Evolutionary conservation across 2,329 filamentous ascomycete genomes (phyloP), one percentile per base, ranked within the genome.

Genomic region (Gnomoniopsis smithogilvyi): DNA sequence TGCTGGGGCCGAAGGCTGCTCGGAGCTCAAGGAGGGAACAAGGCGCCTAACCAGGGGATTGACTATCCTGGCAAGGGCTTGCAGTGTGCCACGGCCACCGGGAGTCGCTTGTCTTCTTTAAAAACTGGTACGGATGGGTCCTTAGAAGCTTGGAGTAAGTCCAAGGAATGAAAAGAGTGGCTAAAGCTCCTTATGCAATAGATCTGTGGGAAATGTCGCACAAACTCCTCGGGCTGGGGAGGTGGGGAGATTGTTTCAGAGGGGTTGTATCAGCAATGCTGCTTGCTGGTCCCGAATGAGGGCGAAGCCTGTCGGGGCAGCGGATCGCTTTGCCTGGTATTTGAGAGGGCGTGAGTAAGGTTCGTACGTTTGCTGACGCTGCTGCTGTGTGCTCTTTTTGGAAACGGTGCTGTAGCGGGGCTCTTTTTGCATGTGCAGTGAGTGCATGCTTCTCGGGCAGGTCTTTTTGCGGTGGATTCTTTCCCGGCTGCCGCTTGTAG

Each of bases 261-360:
- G 64, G 63, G 61, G 66, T 65, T 59, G 68, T 72, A 70, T 70
- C 69, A 68, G 66, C 66, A 69, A 70, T 72, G 69, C 68, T 66
- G 63, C 56, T n/a, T 30, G 26, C 26, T 38, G 56, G 56, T 61
- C 62, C 60, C 58, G 62, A 60, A 62, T 41, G 63, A 60, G 60
- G 61, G 62, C 62, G 65, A 63, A 63, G 66, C 66, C 65, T 60
- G 62, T 24, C 48, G 58, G 60, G 51, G 55, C 60, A 60, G 30
- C 52, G 19, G 50, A 58, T 43, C 54, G 34, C 15, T 19, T n/a
- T 41, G 17, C 6, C 19, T 45, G 41, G 41, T 45, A 45, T 41
- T 30, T 30, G 38, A 41, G 12, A 41, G 8, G 43, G 54, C 38
- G 51, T 17, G 49, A 45, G 51, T 50, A 56, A 51, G 55, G 55